phyloP scores from a whole-genome alignment of 352 stramenopile species.

The Plasmopara muralis region DNA sequence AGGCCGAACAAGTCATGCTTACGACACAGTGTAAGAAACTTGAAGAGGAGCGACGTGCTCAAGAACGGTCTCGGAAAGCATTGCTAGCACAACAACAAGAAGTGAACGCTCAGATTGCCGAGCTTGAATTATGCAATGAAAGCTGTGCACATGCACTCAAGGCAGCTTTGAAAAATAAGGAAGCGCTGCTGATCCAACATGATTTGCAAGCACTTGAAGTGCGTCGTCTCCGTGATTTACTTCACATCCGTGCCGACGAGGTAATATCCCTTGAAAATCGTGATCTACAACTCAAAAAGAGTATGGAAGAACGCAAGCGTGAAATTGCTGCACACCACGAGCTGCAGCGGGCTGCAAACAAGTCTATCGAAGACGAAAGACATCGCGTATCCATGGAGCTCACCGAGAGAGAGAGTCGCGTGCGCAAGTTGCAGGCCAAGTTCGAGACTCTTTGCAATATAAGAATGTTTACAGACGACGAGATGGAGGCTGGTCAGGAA shows the following conservation, averaged over 20 bases:
- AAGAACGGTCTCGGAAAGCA: constrained; percentile 72
- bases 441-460: constrained; percentile 89
- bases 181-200: constrained; percentile 90
- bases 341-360: constrained; percentile 85
- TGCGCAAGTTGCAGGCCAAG: constrained; percentile 91
- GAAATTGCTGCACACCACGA: constrained; percentile 87
- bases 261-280: constrained; percentile 93
- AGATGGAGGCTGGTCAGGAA: constrained; percentile 50
- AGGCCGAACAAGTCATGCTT: constrained; percentile 87
- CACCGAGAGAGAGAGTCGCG: constrained; percentile 72
- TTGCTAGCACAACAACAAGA: constrained; percentile 74
- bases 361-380: constrained; percentile 87
- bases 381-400: constrained; percentile 91
- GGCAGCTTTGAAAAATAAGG: constrained; percentile 75
- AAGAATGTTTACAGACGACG: constrained; percentile 50
- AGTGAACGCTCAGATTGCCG: constrained; percentile 72
- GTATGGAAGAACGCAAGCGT: constrained; percentile 91
- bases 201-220: constrained; percentile 94
- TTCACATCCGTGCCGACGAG: constrained; percentile 86
- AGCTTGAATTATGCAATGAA: constrained; percentile 89
- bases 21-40: constrained; percentile 89
- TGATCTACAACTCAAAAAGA: constrained; percentile 90
- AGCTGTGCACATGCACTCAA: constrained; percentile 82
- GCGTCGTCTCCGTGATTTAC: constrained; percentile 80
- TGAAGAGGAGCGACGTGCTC: constrained; percentile 81